phyloP scores from a whole-genome alignment of 2,329 filamentous ascomycete genomes.

The Talaromyces sp. region DNA sequence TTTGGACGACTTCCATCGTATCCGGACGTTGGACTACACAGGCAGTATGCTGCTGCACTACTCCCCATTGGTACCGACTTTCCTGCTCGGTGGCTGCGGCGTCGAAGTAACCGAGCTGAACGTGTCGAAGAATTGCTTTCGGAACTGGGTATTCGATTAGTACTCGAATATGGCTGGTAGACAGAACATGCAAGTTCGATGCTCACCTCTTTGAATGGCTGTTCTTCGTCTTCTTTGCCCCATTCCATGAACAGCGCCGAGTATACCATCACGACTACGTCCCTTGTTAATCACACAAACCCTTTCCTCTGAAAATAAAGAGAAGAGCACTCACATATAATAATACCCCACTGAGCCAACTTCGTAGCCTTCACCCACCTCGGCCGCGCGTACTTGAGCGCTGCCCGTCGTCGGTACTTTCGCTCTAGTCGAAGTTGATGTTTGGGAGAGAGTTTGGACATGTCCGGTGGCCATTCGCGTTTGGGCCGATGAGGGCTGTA shows the following conservation, averaged over 20 bases:
- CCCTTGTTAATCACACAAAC: slow-evolving; percentile 1
- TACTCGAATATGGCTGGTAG: not conserved
- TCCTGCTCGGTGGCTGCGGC: slow-evolving; percentile 22
- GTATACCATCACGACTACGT: slow-evolving; percentile 38
- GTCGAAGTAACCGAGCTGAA: slow-evolving; percentile 28
- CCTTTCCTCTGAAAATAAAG: not conserved
- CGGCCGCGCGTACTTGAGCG: slow-evolving; percentile 57
- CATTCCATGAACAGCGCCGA: slow-evolving; percentile 42
- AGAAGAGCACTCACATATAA: slow-evolving; percentile 40
- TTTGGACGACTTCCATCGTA: not conserved
- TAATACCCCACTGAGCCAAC: slow-evolving; percentile 52
- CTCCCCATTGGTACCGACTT: not conserved
- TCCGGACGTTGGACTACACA: not conserved
- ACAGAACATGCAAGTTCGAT: not conserved
- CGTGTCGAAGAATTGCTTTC: slow-evolving; percentile 27
- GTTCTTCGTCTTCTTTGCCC: slow-evolving; percentile 29
- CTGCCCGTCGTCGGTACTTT: slow-evolving; percentile 57
- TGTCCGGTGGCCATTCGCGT: slow-evolving; percentile 61
- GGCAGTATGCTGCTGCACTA: not conserved
- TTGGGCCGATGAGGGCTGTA: slow-evolving; percentile 57
- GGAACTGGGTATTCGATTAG: slow-evolving; percentile 23
- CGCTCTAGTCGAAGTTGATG: slow-evolving; percentile 65
- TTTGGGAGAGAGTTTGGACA: slow-evolving; percentile 56
- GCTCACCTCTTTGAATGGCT: slow-evolving; percentile 38
- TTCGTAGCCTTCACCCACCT: slow-evolving; percentile 55